These are phyloP conservation scores for Cylindrotheca fusiformis DNA, from an alignment of 108 stramenopile species.

Conservation along the genomic window DNA sequence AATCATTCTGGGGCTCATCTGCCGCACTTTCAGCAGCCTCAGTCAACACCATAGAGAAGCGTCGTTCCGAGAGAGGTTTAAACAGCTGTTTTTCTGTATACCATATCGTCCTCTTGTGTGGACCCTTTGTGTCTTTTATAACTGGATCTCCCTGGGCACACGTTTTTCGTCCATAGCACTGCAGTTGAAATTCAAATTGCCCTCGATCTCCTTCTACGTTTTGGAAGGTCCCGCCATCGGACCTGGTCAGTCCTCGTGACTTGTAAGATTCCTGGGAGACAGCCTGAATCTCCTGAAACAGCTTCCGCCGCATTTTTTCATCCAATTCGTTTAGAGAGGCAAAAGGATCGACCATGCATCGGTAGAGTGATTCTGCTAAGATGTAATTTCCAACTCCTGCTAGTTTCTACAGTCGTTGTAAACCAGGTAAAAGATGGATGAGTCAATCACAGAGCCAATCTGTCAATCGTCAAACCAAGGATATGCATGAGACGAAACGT, in stretches of 20 bases:
- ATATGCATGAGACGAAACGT: not conserved
- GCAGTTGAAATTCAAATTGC: slow-evolving; percentile 64
- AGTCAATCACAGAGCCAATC: not conserved
- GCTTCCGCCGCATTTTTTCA: slow-evolving; percentile 15
- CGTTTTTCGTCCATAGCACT: slow-evolving; percentile 63
- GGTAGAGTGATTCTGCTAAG: slow-evolving; percentile 76
- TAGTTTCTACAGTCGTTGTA: no score
- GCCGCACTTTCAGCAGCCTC: not conserved
- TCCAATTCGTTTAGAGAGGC: slow-evolving; percentile 57
- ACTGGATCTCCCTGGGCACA: slow-evolving; percentile 60
- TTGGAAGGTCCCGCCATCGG: slow-evolving; percentile 51
- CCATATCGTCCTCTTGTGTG: slow-evolving; percentile 81
- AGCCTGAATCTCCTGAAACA: slow-evolving; percentile 50
- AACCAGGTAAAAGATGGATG: not conserved
- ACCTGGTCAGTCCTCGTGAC: slow-evolving; percentile 52
- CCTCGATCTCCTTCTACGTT: slow-evolving; percentile 46
- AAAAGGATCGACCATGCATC: slow-evolving; percentile 75
- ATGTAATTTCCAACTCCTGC: slow-evolving; percentile 76
- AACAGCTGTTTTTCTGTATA: slow-evolving; percentile 73
- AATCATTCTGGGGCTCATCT: not conserved
- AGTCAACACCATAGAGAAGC: not conserved
- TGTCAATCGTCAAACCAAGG: slow-evolving; percentile 1
- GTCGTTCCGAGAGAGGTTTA: slow-evolving; percentile 34
- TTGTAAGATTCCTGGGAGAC: slow-evolving; percentile 55
- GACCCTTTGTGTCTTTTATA: slow-evolving; percentile 59